phyloP scores from a whole-genome alignment of 768 basidiomycete species.

The Lanmaoa pseudosensibilis region DNA sequence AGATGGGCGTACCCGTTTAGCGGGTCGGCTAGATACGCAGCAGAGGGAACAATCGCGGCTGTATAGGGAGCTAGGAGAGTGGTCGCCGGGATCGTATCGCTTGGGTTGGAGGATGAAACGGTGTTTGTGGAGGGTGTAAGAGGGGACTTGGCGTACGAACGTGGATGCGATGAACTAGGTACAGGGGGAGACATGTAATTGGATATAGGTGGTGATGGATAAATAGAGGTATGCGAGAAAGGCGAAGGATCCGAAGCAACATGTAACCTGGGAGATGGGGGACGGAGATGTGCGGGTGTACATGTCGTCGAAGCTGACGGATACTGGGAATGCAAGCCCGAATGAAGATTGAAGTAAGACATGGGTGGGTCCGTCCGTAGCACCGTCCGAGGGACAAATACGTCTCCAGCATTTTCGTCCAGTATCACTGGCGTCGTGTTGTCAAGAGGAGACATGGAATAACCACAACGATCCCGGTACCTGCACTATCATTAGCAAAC shows the following conservation, averaged over 20 bases:
- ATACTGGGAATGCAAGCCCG: slow-evolving; percentile 2
- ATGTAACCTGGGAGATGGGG: slow-evolving; percentile 29
- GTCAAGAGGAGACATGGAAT: slow-evolving; percentile 30
- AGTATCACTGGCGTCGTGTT: slow-evolving; percentile 37
- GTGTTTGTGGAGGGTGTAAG: slow-evolving; percentile 38
- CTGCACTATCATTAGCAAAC: slow-evolving; percentile 23
- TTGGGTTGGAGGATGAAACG: slow-evolving; percentile 47
- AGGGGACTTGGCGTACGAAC: slow-evolving; percentile 25
- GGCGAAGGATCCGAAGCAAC: slow-evolving; percentile 25
- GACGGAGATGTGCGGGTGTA: slow-evolving; percentile 29
- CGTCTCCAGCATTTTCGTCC: slow-evolving; percentile 27
- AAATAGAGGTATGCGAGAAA: slow-evolving; percentile 20
- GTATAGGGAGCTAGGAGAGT: slow-evolving; percentile 63
- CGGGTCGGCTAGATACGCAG: slow-evolving; percentile 72
- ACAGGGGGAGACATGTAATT: slow-evolving; percentile 19
- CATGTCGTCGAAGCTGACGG: slow-evolving; percentile 12
- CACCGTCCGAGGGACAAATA: slow-evolving; percentile 24
- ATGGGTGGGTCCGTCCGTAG: slow-evolving; percentile 16
- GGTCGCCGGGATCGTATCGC: slow-evolving; percentile 51
- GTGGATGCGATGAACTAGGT: slow-evolving; percentile 23
- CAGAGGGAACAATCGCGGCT: slow-evolving; percentile 62
- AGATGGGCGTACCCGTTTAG: slow-evolving; percentile 84
- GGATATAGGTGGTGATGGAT: slow-evolving; percentile 30
- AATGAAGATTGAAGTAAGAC: slow-evolving; percentile 10
- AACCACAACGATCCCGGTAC: slow-evolving; percentile 30